Evolutionary conservation across 257 asterid species (phyloP).

Genomic region (Rauvolfia tetraphylla): DNA sequence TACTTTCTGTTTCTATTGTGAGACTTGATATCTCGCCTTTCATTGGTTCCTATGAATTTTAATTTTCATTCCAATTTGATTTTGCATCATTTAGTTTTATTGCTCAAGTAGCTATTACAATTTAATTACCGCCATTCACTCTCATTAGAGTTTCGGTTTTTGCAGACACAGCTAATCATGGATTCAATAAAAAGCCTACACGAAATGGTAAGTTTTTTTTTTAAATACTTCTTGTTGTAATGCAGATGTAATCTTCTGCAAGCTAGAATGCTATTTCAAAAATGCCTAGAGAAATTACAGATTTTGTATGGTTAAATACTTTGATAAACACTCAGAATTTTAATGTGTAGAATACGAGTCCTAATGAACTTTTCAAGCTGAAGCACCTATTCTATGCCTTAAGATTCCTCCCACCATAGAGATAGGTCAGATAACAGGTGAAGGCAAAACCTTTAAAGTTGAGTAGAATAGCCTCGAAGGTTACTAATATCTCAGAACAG

Average conservation of each 20-base stretch:
- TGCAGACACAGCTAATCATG: conserved; percentile 45
- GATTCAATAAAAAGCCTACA: conserved; percentile 39
- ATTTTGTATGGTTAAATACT: not conserved
- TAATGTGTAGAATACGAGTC: not conserved
- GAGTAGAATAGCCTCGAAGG: not conserved
- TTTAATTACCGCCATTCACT: not conserved
- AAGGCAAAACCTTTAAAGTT: not conserved
- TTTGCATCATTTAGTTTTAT: not conserved
- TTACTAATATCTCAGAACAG: not conserved
- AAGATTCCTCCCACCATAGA: not conserved
- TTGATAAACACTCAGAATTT: not conserved
- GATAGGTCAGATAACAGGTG: no score
- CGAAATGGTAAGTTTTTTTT: conserved; percentile 37
- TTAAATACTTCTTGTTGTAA: not conserved
- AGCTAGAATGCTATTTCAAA: not conserved
- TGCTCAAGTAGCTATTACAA: not conserved
- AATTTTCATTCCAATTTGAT: not conserved
- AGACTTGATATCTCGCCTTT: not conserved
- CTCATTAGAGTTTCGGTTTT: conserved; percentile 1
- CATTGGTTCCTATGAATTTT: not conserved
- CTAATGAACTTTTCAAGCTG: not conserved
- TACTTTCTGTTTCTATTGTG: not conserved
- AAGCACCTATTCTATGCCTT: not conserved
- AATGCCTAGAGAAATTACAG: not conserved
- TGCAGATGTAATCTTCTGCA: not conserved